These are phyloP conservation scores for Vaccinium myrtillus DNA, from an alignment of 148 eudicot genomes.

Conservation along the genomic window DNA sequence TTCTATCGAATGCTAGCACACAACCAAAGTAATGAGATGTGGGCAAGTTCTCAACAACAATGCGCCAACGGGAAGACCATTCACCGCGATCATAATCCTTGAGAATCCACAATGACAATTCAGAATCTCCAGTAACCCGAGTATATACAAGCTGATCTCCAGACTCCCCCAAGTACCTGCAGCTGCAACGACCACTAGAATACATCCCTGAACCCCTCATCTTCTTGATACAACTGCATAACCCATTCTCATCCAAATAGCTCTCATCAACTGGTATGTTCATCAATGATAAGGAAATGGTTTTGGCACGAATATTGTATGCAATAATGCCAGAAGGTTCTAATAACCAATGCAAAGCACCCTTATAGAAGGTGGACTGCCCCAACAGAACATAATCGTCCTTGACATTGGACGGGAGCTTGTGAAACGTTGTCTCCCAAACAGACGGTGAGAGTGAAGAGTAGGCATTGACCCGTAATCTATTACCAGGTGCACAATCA, in stretches of 20 bases:
- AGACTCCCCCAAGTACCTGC: not conserved
- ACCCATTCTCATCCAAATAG: not conserved
- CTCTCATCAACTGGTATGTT: not conserved
- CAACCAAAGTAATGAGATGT: not conserved
- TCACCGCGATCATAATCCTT: not conserved
- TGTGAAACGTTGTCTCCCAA: not conserved
- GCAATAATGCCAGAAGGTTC: not conserved
- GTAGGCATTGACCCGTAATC: not conserved
- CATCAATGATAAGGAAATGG: not conserved
- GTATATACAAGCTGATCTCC: not conserved
- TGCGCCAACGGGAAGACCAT: not conserved
- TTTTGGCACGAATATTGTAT: not conserved
- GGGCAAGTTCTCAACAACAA: not conserved
- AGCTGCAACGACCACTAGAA: not conserved
- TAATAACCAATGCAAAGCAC: not conserved
- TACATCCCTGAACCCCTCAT: not conserved
- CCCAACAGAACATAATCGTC: not conserved
- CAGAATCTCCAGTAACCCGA: not conserved
- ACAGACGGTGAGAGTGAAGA: not conserved
- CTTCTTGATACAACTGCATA: not conserved
- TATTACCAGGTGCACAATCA: too few species aligned
- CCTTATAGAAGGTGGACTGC: not conserved
- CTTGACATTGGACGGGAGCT: not conserved
- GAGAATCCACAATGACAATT: not conserved
- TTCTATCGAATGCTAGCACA: not conserved